Percentiles rank a stretch among this genome's conserved stretches.
These are phyloP conservation scores for Sherardia arvensis DNA, from an alignment of 257 asterid species.

Conservation along the genomic window DNA sequence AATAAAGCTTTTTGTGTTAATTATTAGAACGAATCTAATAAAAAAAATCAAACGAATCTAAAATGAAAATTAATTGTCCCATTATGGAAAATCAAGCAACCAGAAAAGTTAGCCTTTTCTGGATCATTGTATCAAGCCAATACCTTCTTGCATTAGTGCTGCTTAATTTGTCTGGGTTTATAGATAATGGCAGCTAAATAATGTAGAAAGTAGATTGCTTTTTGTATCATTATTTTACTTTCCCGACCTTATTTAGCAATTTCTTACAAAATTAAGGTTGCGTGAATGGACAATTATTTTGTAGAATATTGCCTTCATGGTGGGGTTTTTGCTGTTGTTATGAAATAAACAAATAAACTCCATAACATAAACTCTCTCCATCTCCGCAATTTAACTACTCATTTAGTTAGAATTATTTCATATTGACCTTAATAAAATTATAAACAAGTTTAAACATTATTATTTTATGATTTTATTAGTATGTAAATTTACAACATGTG, in stretches of 20 bases:
- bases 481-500: too few species aligned
- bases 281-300: background rate
- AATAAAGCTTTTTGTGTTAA: background rate
- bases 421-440: too few species aligned
- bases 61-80: background rate
- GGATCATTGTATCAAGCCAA: background rate
- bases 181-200: background rate
- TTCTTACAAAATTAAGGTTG: background rate
- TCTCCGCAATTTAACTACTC: too few species aligned
- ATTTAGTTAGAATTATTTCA: too few species aligned
- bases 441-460: too few species aligned
- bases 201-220: background rate
- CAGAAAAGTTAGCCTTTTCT: background rate
- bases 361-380: too few species aligned
- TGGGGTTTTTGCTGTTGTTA: too few species aligned
- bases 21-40: background rate
- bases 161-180: background rate
- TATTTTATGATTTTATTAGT: too few species aligned
- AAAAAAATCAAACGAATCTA: background rate
- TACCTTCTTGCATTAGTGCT: background rate
- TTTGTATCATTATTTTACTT: background rate
- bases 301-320: background rate
- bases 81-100: background rate
- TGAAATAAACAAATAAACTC: too few species aligned
- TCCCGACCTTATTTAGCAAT: background rate